Percentiles rank a stretch among this genome's conserved stretches.
These are phyloP conservation scores for Dactylonectria estremocensis DNA, from an alignment of 2,329 filamentous ascomycete genomes.

Conservation along the genomic window DNA sequence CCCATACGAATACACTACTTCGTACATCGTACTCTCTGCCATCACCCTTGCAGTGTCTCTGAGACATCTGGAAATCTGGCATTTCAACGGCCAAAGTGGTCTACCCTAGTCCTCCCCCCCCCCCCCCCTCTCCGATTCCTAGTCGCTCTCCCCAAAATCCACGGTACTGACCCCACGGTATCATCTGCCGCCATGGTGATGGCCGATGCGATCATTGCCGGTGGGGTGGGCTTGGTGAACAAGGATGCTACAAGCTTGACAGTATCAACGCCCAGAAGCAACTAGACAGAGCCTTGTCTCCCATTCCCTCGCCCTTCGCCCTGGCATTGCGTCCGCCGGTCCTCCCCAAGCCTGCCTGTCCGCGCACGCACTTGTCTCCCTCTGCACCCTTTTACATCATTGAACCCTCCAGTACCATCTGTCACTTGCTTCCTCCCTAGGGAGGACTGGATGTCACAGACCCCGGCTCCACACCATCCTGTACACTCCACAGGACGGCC, in stretches of 20 bases:
- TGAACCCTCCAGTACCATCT: constrained; percentile 6
- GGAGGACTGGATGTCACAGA: constrained; percentile 45
- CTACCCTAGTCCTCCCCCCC: constrained; percentile 10
- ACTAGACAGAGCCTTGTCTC: constrained; percentile 39
- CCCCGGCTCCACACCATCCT: constrained; percentile 40
- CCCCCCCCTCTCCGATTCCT: constrained; percentile 25
- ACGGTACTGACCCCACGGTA: constrained; percentile 32
- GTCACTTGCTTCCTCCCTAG: constrained; percentile 30
- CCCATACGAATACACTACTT: background rate
- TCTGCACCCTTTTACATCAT: constrained; percentile 11
- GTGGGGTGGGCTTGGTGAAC: constrained; percentile 45
- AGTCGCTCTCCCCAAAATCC: constrained; percentile 37
- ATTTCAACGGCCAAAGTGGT: constrained; percentile 48
- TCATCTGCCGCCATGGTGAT: constrained; percentile 28
- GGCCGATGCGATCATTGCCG: constrained; percentile 39
- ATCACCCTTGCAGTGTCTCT: constrained; percentile 49
- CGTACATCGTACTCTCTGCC: constrained; percentile 33
- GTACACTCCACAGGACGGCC: constrained; percentile 29
- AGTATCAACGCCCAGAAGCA: constrained; percentile 48
- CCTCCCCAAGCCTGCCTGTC: constrained; percentile 35
- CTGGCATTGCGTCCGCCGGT: constrained; percentile 33
- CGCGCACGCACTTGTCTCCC: constrained; percentile 26
- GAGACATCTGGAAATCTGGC: constrained; percentile 50
- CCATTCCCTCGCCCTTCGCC: constrained; percentile 38
- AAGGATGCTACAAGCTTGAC: constrained; percentile 44